Percentiles rank a stretch among this genome's conserved stretches.
Evolutionary conservation across 2,329 filamentous ascomycete species (phyloP).

Genomic region (Alternaria gansuensis): DNA sequence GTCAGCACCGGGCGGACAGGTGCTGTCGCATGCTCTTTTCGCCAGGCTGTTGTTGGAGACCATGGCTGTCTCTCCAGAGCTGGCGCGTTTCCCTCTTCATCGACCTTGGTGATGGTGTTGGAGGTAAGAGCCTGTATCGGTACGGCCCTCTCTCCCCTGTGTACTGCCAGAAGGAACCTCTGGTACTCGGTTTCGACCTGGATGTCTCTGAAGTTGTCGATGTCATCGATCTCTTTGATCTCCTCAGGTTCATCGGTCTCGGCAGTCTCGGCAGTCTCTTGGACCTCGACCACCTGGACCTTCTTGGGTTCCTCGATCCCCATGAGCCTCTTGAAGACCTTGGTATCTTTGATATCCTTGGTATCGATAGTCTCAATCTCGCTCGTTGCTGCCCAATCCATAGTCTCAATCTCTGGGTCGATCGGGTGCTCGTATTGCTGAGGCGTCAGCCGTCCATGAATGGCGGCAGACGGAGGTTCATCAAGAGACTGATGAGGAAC

Average conservation of each 20-base stretch:
- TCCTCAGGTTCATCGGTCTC: background rate
- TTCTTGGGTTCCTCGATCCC: background rate
- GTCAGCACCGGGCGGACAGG: background rate
- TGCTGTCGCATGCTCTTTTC: background rate
- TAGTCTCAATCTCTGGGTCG: background rate
- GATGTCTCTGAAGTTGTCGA: background rate
- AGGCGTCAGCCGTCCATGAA: background rate
- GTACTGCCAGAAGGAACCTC: background rate
- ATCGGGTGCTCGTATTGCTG: background rate
- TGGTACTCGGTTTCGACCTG: background rate
- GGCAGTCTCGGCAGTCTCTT: background rate
- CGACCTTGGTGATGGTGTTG: background rate
- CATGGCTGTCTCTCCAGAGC: background rate
- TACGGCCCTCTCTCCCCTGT: background rate
- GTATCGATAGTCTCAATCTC: background rate
- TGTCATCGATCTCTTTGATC: background rate
- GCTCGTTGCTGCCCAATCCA: background rate
- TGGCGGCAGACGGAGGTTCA: background rate
- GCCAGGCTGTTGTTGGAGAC: background rate
- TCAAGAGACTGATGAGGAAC: slow-evolving; percentile 1
- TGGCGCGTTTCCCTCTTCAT: background rate
- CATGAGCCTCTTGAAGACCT: background rate
- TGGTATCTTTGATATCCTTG: background rate
- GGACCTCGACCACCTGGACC: background rate
- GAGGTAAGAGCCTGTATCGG: background rate